Percentiles rank a stretch among this genome's conserved stretches.
phyloP scores from a whole-genome alignment of 1,284 basidiomycete genomes.

The Sporisorium graminicola region DNA sequence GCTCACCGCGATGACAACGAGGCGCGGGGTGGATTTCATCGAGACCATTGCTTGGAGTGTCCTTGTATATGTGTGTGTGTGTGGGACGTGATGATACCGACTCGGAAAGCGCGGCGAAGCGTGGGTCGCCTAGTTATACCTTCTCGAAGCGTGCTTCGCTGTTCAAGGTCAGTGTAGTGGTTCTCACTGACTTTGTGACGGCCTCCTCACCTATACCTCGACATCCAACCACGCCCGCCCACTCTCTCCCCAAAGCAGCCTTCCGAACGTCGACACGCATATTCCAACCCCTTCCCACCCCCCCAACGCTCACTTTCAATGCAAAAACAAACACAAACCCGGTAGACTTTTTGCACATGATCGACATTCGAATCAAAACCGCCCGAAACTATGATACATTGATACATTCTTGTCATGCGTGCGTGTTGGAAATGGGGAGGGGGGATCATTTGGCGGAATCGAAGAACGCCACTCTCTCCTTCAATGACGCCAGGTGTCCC shows the following conservation, averaged over 20 bases:
- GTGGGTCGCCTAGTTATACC: no score
- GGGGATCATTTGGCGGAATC: constrained; percentile 34
- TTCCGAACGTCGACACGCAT: not conserved
- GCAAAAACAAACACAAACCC: no score
- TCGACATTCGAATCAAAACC: no score
- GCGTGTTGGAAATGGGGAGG: not conserved
- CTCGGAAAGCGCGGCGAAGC: no score
- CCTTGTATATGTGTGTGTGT: not conserved
- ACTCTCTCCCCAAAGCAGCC: not conserved
- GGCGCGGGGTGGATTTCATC: not conserved
- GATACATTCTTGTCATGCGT: not conserved
- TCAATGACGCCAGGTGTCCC: constrained; percentile 37
- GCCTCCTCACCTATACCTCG: no score
- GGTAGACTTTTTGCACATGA: no score
- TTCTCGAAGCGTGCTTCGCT: constrained; percentile 1
- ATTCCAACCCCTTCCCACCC: no score
- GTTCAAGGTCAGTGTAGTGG: no score
- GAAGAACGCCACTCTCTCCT: constrained; percentile 60
- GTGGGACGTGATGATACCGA: not conserved
- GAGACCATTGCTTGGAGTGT: not conserved
- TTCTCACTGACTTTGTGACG: no score
- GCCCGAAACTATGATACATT: no score
- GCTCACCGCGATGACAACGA: no score
- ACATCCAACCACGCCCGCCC: not conserved
- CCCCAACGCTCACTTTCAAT: no score